Evolutionary conservation across 2,329 filamentous ascomycete genomes (phyloP).

Genomic region (Akanthomyces lecanii): DNA sequence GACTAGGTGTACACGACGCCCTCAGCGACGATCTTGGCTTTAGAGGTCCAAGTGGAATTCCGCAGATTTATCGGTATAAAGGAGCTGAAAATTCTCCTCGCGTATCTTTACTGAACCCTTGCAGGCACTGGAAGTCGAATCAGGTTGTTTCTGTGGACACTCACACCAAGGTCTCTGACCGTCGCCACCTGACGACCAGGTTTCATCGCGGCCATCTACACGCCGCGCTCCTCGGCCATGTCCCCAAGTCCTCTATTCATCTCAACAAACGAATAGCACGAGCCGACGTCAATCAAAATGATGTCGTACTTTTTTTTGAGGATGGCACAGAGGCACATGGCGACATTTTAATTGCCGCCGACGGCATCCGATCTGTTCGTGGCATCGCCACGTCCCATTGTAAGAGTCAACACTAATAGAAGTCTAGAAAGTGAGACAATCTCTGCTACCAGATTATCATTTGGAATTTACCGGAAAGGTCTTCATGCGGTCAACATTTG

Average conservation of each 20-base stretch:
- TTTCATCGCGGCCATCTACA: conserved; percentile 47
- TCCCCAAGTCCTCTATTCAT: conserved; percentile 39
- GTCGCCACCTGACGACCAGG: conserved; percentile 38
- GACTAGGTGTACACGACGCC: conserved; percentile 35
- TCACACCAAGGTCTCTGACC: conserved; percentile 34
- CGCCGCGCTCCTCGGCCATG: conserved; percentile 40
- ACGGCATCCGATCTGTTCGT: conserved; percentile 48
- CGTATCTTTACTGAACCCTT: conserved; percentile 31
- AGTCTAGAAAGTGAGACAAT: conserved; percentile 14
- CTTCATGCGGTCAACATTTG: conserved; percentile 18
- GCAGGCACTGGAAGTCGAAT: conserved; percentile 41
- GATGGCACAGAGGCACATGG: conserved; percentile 40
- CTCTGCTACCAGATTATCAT: conserved; percentile 14
- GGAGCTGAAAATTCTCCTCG: conserved; percentile 19
- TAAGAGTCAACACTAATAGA: background rate
- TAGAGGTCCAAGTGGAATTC: conserved; percentile 7
- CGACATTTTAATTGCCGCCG: conserved; percentile 47
- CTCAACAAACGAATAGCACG: conserved; percentile 38
- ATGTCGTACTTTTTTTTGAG: conserved; percentile 33
- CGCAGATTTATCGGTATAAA: conserved; percentile 24
- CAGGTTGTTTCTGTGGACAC: conserved; percentile 42
- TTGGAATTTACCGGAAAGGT: conserved; percentile 19
- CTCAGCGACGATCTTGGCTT: conserved; percentile 4
- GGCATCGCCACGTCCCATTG: conserved; percentile 13
- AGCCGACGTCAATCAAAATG: conserved; percentile 24